A percentile compares a stretch with the other conserved stretches of the same genome.
Conservation (phyloP, 305 asterid genomes). For the Euphrasia arctica region DNA sequence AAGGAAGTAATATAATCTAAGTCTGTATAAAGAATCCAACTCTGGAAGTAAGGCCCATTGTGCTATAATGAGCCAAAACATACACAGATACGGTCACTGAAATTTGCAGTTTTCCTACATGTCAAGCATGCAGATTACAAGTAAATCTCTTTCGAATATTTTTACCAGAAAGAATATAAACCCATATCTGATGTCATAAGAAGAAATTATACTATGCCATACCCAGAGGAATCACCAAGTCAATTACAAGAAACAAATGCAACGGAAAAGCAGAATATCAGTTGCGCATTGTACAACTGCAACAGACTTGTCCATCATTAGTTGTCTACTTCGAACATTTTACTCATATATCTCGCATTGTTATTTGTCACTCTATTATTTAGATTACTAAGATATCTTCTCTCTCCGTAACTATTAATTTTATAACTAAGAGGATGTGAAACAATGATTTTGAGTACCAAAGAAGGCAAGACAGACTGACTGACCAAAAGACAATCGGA, state of each 20-base stretch:
- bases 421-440: too few species aligned
- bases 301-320: background rate
- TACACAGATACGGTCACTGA: constrained; percentile 20
- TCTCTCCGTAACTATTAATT: constrained; percentile 2
- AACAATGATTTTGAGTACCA: too few species aligned
- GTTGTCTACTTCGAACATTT: constrained; percentile 8
- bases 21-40: constrained; percentile 12
- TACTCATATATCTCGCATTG: background rate
- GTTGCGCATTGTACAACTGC: background rate
- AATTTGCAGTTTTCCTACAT: constrained; percentile 18
- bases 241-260: background rate
- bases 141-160: background rate
- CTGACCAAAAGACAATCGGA: too few species aligned
- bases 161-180: background rate
- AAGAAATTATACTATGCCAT: background rate
- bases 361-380: background rate
- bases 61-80: background rate
- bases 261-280: background rate
- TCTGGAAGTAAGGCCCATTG: constrained; percentile 4
- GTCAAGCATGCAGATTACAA: constrained; percentile 4
- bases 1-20: background rate
- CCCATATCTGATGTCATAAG: background rate
- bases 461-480: too few species aligned
- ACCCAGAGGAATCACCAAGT: constrained; percentile 4
- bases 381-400: background rate